Percentiles rank a stretch among this genome's conserved stretches.
These are phyloP conservation scores for Chaetothyriales sp. DNA, from an alignment of 2,329 filamentous ascomycete genomes.

Conservation along the genomic window DNA sequence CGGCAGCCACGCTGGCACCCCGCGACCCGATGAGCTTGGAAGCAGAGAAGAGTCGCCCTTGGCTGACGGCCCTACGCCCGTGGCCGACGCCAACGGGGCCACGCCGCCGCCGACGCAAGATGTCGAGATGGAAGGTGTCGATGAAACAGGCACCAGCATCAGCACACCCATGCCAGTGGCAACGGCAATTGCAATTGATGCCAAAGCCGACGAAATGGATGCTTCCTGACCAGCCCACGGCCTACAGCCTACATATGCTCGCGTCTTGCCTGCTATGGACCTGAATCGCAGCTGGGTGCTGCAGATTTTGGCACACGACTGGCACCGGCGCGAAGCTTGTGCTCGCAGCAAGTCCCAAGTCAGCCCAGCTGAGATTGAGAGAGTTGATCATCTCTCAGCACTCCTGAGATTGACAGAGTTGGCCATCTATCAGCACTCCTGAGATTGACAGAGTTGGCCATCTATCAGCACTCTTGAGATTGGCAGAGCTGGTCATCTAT, in stretches of 20 bases:
- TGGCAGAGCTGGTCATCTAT: no score
- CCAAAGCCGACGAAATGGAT: conserved; percentile 1
- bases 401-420: background rate
- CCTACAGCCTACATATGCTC: no score
- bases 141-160: conserved; percentile 22
- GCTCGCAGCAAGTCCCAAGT: no score
- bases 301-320: no score
- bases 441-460: background rate
- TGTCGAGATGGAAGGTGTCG: conserved; percentile 45
- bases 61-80: conserved; percentile 9
- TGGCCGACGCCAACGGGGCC: conserved; percentile 22
- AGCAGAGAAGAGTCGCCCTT: conserved; percentile 21
- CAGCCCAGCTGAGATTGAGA: no score
- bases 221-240: no score
- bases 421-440: no score
- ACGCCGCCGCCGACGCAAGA: conserved; percentile 35
- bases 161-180: background rate
- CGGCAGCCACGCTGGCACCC: conserved; percentile 35
- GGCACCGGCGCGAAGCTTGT: no score
- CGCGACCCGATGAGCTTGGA: conserved; percentile 35
- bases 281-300: no score
- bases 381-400: no score
- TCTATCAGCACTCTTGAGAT: no score
- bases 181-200: background rate
- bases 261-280: no score